Percentiles rank a stretch among this genome's conserved stretches.
Evolutionary conservation across 2,329 filamentous ascomycete genomes (phyloP).

Genomic region (Venturia asperata): DNA sequence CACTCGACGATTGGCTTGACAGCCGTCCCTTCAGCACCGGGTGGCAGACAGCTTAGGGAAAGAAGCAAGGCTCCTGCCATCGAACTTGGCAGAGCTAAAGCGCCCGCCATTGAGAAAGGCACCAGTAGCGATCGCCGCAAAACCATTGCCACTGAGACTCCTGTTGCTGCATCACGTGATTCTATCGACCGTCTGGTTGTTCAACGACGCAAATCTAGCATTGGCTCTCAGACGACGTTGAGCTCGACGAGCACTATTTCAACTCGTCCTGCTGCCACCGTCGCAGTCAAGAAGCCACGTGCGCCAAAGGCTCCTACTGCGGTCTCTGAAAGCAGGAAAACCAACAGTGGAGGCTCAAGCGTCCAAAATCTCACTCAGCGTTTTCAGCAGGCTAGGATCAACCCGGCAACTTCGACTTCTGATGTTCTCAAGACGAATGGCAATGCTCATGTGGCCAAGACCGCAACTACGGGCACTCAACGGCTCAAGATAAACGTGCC

Average conservation of each 20-base stretch:
- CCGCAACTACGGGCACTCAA: constrained; percentile 45
- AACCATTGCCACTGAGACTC: constrained; percentile 47
- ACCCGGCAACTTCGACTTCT: neutral
- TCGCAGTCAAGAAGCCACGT: constrained; percentile 19
- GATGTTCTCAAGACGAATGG: constrained; percentile 10
- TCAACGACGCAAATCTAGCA: constrained; percentile 10
- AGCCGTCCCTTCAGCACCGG: constrained; percentile 32
- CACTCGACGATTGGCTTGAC: constrained; percentile 44
- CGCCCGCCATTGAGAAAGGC: neutral
- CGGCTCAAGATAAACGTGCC: constrained; percentile 54
- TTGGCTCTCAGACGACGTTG: constrained; percentile 17
- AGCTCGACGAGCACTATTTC: constrained; percentile 22
- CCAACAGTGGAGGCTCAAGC: neutral
- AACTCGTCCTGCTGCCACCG: constrained; percentile 3
- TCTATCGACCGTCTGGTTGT: constrained; percentile 27
- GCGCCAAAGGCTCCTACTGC: neutral
- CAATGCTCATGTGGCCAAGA: constrained; percentile 17
- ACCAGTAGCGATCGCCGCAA: constrained; percentile 47
- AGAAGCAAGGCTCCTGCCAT: constrained; percentile 16
- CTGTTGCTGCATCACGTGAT: neutral
- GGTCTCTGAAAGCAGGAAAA: neutral
- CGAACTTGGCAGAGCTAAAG: constrained; percentile 20
- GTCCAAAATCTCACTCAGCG: neutral
- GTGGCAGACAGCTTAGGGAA: constrained; percentile 49
- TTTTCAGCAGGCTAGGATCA: constrained; percentile 8